Evolutionary conservation across 2,329 filamentous ascomycete genomes (phyloP).

Genomic region (Parafenestella ontariensis): DNA sequence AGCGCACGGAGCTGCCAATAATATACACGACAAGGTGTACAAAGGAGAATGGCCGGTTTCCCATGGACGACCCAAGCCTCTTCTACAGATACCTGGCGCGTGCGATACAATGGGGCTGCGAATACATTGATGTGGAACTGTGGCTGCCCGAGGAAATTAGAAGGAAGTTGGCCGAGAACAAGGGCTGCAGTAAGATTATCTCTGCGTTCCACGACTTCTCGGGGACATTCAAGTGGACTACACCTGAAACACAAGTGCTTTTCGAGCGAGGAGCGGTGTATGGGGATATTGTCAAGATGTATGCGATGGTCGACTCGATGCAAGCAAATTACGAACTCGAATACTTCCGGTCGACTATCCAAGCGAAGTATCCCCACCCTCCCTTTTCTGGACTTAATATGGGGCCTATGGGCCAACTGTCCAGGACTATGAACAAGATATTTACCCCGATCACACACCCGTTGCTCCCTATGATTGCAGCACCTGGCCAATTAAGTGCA

Average conservation of each 20-base stretch:
- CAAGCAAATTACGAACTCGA: slow-evolving; percentile 91
- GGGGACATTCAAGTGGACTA: slow-evolving; percentile 83
- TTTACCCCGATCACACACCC: slow-evolving; percentile 90
- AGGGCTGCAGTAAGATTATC: slow-evolving; percentile 83
- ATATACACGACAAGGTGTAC: slow-evolving; percentile 87
- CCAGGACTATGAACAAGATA: slow-evolving; percentile 81
- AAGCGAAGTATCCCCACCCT: slow-evolving; percentile 71
- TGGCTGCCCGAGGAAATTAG: slow-evolving; percentile 83
- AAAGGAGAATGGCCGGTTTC: slow-evolving; percentile 82
- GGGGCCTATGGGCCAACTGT: slow-evolving; percentile 85
- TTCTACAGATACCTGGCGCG: slow-evolving; percentile 82
- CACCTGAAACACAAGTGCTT: slow-evolving; percentile 71
- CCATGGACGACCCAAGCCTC: slow-evolving; percentile 77
- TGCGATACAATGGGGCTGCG: slow-evolving; percentile 86
- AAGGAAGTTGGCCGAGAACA: slow-evolving; percentile 69
- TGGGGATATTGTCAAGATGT: slow-evolving; percentile 91
- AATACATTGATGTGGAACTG: slow-evolving; percentile 88
- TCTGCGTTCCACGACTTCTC: slow-evolving; percentile 93
- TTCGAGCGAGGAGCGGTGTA: slow-evolving; percentile 76
- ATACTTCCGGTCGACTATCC: slow-evolving; percentile 82
- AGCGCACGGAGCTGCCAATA: slow-evolving; percentile 86
- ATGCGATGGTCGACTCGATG: slow-evolving; percentile 79
- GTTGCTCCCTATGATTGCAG: slow-evolving; percentile 80
- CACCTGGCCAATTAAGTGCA: slow-evolving; percentile 83
- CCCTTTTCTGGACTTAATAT: slow-evolving; percentile 86